Base-by-base conservation (phyloP, 2,329 filamentous ascomycete species). In the Trichophyton equinum region DNA sequence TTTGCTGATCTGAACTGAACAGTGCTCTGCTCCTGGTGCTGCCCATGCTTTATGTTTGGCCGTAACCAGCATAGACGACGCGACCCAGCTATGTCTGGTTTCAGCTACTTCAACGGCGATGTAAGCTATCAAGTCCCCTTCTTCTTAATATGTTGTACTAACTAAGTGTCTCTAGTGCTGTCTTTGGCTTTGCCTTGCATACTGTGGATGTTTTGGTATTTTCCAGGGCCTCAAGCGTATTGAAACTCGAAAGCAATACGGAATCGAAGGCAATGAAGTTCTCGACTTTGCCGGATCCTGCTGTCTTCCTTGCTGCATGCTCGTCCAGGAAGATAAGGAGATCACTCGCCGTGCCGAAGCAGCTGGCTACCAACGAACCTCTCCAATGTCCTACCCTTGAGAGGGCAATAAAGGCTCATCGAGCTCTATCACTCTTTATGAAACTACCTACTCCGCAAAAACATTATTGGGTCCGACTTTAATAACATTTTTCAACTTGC, bases 271-370 rank as follows among this genome's bases (percentile, higher is more conserved):
- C 40, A 74, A 72, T 56, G 74, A 74, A 42, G 69, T 69, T 62
- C 70, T 70, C 38, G 82, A 85, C 68, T 85, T 76, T 71, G 79
- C 78, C 65, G 69, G 72, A n/a, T 72, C 77, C 13, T 82, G 73
- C 69, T 84, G 77, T 73, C 85, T 82, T 68, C 68, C 74, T 40
- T 83, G 81, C 75, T 85, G 82, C 67, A 74, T 76, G 4, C 70
- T 83, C 61, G 75, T 83, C 64, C 82, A 85, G 73, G 77, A 83
- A 61, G 81, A 84, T 67, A 81, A 82, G 65, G 82, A 85, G 67
- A 76, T 68, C 11, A 65, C 68, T 18, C 61, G 56, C 6, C 65
- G 69, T 60, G 62, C 63, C 3, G 61, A 62, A 3, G 61, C 65
- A 30, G 59, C 61, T 22, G 67, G 66, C 18, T 71, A 71, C 61